Evolutionary conservation across 2,329 filamentous ascomycete genomes (phyloP).

Genomic region (Ophiostoma himal-ulmi): DNA sequence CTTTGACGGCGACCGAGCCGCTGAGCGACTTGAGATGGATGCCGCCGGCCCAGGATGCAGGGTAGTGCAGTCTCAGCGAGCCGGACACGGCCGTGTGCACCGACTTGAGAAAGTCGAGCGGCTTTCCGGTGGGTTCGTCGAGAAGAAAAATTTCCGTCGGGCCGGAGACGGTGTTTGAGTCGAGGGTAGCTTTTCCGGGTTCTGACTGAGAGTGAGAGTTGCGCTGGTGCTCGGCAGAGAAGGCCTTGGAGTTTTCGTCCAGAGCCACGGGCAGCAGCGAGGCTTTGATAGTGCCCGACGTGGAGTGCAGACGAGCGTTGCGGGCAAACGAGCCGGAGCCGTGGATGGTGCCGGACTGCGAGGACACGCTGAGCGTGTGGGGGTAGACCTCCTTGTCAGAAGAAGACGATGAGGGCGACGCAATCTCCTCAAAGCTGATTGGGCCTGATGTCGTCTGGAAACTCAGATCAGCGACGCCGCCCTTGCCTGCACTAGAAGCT

Average conservation of each 20-base stretch:
- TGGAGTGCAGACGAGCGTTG: conserved; percentile 34
- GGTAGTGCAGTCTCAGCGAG: conserved; percentile 40
- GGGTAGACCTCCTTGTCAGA: conserved; percentile 30
- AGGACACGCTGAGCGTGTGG: conserved; percentile 44
- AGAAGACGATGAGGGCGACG: no score
- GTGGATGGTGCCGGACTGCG: conserved; percentile 41
- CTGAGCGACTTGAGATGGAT: conserved; percentile 36
- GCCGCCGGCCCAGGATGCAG: conserved; percentile 45
- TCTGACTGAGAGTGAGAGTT: neutral
- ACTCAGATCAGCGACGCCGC: conserved; percentile 38
- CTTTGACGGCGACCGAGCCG: conserved; percentile 38
- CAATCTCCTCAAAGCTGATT: conserved; percentile 33
- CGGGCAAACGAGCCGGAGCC: conserved; percentile 39
- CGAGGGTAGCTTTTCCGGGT: conserved; percentile 29
- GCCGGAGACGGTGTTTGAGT: conserved; percentile 44
- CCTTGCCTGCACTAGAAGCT: conserved; percentile 34
- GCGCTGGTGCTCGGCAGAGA: neutral
- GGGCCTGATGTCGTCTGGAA: conserved; percentile 41
- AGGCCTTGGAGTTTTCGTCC: neutral
- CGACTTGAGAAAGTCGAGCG: conserved; percentile 37
- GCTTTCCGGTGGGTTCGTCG: conserved; percentile 32
- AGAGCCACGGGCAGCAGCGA: neutral
- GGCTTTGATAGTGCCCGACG: conserved; percentile 34
- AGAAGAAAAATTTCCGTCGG: conserved; percentile 31
- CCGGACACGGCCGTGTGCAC: conserved; percentile 44